phyloP scores from a whole-genome alignment of 306 rosid genomes.

The Vachellia collinsii region DNA sequence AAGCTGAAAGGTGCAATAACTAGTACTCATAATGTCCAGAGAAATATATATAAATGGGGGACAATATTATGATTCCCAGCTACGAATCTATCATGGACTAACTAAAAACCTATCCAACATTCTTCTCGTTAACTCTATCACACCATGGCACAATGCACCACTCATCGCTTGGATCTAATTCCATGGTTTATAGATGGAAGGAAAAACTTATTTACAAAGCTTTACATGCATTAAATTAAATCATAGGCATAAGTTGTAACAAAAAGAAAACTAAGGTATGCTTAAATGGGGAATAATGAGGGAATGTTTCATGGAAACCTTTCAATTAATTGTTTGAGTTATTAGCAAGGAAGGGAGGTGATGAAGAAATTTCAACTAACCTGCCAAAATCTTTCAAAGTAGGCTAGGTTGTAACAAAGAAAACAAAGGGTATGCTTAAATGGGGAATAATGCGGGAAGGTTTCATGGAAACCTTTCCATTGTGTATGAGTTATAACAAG shows the following conservation, averaged over 20 bases:
- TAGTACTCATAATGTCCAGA: slow-evolving; percentile 1
- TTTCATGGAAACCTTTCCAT: background rate
- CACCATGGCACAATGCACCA: slow-evolving; percentile 4
- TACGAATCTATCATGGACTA: slow-evolving; percentile 21
- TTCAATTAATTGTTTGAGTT: background rate
- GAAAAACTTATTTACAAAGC: background rate
- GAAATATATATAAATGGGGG: slow-evolving; percentile 4
- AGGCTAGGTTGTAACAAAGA: slow-evolving; percentile 9
- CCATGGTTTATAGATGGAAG: slow-evolving; percentile 3
- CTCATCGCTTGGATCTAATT: slow-evolving; percentile 14
- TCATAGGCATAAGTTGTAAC: slow-evolving; percentile 2
- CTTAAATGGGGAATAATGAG: background rate
- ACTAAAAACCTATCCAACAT: slow-evolving; percentile 7
- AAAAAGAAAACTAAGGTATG: slow-evolving; percentile 20
- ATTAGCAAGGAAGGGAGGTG: background rate
- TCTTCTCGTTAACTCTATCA: slow-evolving; percentile 1
- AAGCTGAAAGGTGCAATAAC: slow-evolving; percentile 1
- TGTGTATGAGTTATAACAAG: background rate
- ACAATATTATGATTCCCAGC: background rate
- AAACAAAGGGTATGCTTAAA: background rate
- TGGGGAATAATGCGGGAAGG: background rate
- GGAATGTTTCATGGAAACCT: background rate
- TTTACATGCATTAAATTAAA: background rate
- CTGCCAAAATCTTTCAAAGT: background rate
- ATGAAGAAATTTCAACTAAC: background rate